A percentile compares a stretch with the other conserved stretches of the same genome.
Conservation (phyloP, 2,329 filamentous ascomycete genomes). For the Lachnellula arida region DNA sequence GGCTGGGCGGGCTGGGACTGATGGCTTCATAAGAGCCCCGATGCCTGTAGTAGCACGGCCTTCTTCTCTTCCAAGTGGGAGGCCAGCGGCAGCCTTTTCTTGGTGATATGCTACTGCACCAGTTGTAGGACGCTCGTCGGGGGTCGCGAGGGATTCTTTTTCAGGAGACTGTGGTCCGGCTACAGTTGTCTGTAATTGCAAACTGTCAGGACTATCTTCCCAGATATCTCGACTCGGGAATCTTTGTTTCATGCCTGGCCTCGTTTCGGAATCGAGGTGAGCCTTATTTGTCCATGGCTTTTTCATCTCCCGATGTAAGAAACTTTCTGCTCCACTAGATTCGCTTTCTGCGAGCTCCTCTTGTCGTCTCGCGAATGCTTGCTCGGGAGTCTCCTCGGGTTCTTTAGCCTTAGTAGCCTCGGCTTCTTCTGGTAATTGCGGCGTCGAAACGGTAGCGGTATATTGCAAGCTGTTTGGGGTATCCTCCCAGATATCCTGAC, state of each 20-base stretch:
- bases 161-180: conserved; percentile 48
- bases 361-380: conserved; percentile 61
- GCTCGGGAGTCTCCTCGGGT: conserved; percentile 48
- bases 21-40: conserved; percentile 51
- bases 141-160: conserved; percentile 35
- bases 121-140: conserved; percentile 34
- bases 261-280: conserved; percentile 47
- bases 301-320: conserved; percentile 49
- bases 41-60: conserved; percentile 21
- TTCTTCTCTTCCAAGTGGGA: conserved; percentile 19
- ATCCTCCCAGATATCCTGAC: conserved; percentile 96
- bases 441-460: conserved; percentile 78
- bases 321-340: conserved; percentile 41
- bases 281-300: conserved; percentile 46
- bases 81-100: conserved; percentile 23
- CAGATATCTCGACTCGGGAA: conserved; percentile 93
- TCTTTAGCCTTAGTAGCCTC: conserved; percentile 12
- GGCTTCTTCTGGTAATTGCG: conserved; percentile 53
- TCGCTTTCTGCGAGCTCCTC: conserved; percentile 61
- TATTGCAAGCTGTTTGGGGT: conserved; percentile 78
- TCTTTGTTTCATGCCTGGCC: conserved; percentile 58
- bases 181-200: conserved; percentile 68
- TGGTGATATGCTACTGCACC: conserved; percentile 29
- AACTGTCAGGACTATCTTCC: conserved; percentile 88
- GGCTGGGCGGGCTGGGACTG: conserved; percentile 51